Conservation (phyloP, 441 rosid species). For the Brassica hybrid region DNA sequence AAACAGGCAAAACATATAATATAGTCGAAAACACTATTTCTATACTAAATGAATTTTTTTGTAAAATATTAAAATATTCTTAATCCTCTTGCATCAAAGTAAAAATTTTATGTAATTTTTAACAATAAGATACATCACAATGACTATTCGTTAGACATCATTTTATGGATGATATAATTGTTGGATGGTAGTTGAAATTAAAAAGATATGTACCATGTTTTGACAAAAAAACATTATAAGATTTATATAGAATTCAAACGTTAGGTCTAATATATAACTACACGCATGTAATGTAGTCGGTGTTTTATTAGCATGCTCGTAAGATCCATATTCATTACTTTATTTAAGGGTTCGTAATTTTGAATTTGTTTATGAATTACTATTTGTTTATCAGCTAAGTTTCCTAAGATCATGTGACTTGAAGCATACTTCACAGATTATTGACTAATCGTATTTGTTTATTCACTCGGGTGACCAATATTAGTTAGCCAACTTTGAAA, state of each 20-base stretch:
- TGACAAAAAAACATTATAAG: background rate
- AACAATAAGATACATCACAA: background rate
- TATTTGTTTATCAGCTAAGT: conserved; percentile 32
- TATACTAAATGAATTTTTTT: background rate
- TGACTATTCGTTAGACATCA: conserved; percentile 24
- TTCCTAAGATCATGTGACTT: conserved; percentile 42
- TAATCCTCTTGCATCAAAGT: background rate
- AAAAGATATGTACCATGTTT: background rate
- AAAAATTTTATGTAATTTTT: background rate
- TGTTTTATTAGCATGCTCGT: conserved; percentile 20
- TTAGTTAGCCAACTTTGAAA: conserved; percentile 38
- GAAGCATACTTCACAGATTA: conserved; percentile 43
- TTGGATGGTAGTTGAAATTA: conserved; percentile 17
- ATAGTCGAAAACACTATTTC: background rate
- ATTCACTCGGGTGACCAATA: conserved; percentile 24
- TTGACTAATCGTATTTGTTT: conserved; percentile 38
- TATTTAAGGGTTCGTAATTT: background rate
- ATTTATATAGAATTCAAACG: conserved; percentile 2
- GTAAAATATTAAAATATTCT: background rate
- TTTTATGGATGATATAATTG: conserved; percentile 15
- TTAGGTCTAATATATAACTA: conserved; percentile 32
- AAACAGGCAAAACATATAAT: too few relatives aligned
- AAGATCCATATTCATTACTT: conserved; percentile 17
- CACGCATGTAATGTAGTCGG: conserved; percentile 31
- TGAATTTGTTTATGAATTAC: conserved; percentile 1